Base-by-base conservation (phyloP, 106 monocot genomes). In the Hemerocallis citrina region DNA sequence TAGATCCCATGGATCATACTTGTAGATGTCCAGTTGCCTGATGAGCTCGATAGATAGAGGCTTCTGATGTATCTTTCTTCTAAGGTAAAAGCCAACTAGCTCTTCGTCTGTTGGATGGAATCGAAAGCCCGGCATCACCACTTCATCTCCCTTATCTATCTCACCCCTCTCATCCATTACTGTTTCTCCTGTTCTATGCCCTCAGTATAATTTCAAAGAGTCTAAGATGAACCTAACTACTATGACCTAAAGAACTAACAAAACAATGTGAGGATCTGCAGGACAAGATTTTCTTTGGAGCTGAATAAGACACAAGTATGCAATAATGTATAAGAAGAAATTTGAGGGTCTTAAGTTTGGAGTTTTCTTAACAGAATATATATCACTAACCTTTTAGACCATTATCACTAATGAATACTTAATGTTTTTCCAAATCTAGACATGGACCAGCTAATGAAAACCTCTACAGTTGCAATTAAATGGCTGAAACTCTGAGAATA, bases 71-170 rank as follows among this genome's bases (percentile, higher is more conserved):
- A 79, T 65, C 60, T 79, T 73, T 32, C 79, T 73, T 51, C 54
- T 79, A 42, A 79, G 40, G 31, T 79, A 79, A 51, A 79, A 79
- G 10, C 43, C 68, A 0, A 79, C 79, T 7, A 79, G 64, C 41
- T 79, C 79, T 68, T 79, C 79, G 15, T 79, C 79, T 1, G 79
- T 79, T 0, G 87, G 87, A 68, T 88, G 87, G 61, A 88, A 88
- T 55, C 87, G 54, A 44, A 88, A 88, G 2, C 87, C 87, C 1
- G 87, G 87, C 34, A 88, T 50, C 73, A 88, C 74, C 48, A 88
- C 59, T 52, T 88, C 87, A 61, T 88, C 86, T 42, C 15, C 67
- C 61, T 78, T 79, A 30, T 83, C 82, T 38, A 76, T 65, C 16
- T 71, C 79, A 70, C 34, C 40, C 25, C 50, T 81, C 68, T 71